phyloP scores from a whole-genome alignment of 306 rosid genomes.

The Castanospermum australe region DNA sequence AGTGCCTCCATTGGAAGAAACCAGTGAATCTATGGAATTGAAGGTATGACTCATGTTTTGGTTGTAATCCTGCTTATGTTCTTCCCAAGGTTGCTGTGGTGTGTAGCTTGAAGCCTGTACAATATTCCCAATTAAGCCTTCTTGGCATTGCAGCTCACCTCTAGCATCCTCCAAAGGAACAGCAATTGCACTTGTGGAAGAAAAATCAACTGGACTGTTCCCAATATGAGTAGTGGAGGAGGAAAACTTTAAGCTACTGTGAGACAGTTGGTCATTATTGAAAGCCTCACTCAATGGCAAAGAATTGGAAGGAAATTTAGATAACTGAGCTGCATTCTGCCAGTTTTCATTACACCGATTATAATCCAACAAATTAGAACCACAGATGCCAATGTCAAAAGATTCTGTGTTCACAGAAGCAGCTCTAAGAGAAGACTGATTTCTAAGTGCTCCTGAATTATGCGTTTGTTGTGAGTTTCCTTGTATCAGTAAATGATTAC shows the following conservation, averaged over 20 bases:
- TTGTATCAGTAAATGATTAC: conserved; percentile 40
- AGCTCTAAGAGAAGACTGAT: conserved; percentile 43
- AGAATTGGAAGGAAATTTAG: conserved; percentile 44
- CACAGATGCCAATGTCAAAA: conserved; percentile 31
- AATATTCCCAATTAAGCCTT: conserved; percentile 56
- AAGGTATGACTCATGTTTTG: conserved; percentile 30
- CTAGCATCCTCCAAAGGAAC: conserved; percentile 34
- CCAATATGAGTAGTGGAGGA: conserved; percentile 33
- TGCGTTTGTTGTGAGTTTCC: conserved; percentile 40
- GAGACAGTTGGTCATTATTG: conserved; percentile 35
- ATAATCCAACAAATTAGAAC: conserved; percentile 47
- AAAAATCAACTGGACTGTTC: conserved; percentile 40
- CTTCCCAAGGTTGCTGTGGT: conserved; percentile 44
- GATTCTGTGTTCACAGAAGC: conserved; percentile 40
- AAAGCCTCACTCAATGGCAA: conserved; percentile 40
- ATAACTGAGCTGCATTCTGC: conserved; percentile 43
- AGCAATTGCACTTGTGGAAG: conserved; percentile 38
- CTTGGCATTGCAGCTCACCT: conserved; percentile 37
- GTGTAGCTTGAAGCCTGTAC: conserved; percentile 32
- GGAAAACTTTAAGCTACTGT: conserved; percentile 34
- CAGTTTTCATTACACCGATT: conserved; percentile 36
- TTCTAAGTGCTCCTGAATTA: conserved; percentile 33
- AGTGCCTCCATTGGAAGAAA: conserved; percentile 25
- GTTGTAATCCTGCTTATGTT: conserved; percentile 34
- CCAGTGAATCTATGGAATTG: conserved; percentile 33